Evolutionary conservation across 768 basidiomycete genomes (phyloP), one percentile per base, ranked within the genome.

Genomic region (Russula earlei): DNA sequence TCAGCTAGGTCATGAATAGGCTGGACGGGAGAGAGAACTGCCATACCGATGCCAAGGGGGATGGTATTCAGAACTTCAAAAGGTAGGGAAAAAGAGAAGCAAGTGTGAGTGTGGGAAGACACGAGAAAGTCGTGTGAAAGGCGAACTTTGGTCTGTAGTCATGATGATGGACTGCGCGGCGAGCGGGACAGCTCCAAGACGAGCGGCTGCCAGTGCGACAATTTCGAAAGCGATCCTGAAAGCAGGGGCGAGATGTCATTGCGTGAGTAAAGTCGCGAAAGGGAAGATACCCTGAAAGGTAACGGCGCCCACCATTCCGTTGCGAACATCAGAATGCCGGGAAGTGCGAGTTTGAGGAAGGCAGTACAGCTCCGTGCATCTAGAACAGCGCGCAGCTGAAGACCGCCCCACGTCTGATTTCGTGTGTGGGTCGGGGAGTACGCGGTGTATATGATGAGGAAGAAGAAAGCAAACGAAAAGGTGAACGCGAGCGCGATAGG

Each of bases 261-360:
- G 19, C 15, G 15, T 4, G 4, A 12, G 2, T 15, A 14, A 22
- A 37, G 24, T 37, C 31, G 2, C 27, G 17, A 37, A 22, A 12
- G 20, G 24, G 5, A 14, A 24, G 11, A 38, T 17, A 10, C 4
- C n/a, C 9, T 14, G 6, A 56, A n/a, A n/a, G n/a, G n/a, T n/a
- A n/a, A n/a, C n/a, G n/a, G n/a, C n/a, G n/a, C 75, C 52, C 64
- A 86, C 86, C 86, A 90, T 72, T 90, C 87, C 4, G 85, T 86
- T 20, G 83, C 84, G 27, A 87, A 78, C 85, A 87, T 87, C 25
- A 87, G 63, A 42, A 89, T 85, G 0, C 86, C 87, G 0, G 87
- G 85, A n/a, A 88, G 62, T 0, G 85, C 87, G 41, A 89, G 75
- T 50, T 74, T 75, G 25, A 85, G 73, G 67, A 89, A 88, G 20